phyloP scores from a whole-genome alignment of 2,329 filamentous ascomycete genomes.

The Incumbomyces delicatus region DNA sequence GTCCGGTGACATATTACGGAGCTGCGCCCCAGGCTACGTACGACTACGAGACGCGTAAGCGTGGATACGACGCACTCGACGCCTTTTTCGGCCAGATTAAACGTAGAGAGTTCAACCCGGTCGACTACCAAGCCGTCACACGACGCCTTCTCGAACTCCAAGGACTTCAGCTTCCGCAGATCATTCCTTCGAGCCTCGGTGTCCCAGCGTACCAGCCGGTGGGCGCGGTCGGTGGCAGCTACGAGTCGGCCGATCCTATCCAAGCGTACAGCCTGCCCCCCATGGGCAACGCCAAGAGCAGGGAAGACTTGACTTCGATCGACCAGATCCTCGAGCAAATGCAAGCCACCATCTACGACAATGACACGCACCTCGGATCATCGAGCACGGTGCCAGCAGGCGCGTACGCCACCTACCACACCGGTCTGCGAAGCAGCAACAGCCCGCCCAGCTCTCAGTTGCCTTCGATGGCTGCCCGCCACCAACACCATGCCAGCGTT shows the following conservation, averaged over 20 bases:
- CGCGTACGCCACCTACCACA: slow-evolving; percentile 49
- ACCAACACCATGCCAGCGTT: slow-evolving; percentile 23
- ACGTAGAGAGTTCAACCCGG: slow-evolving; percentile 78
- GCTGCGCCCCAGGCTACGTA: slow-evolving; percentile 58
- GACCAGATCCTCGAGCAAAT: slow-evolving; percentile 94
- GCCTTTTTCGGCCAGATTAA: slow-evolving; percentile 93
- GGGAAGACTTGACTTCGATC: slow-evolving; percentile 86
- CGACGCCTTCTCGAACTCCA: slow-evolving; percentile 78
- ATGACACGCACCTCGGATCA: slow-evolving; percentile 67
- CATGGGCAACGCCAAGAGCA: slow-evolving; percentile 79
- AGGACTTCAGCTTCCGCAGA: slow-evolving; percentile 52
- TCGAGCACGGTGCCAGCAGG: slow-evolving; percentile 68
- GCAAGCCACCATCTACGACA: slow-evolving; percentile 93
- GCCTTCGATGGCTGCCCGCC: slow-evolving; percentile 31
- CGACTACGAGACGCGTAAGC: slow-evolving; percentile 67
- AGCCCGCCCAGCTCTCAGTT: slow-evolving; percentile 41
- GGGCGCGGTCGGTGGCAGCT: slow-evolving; percentile 39
- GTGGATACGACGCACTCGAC: slow-evolving; percentile 77
- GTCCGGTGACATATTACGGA: slow-evolving; percentile 68
- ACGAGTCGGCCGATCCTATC: slow-evolving; percentile 49
- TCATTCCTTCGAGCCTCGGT: slow-evolving; percentile 39
- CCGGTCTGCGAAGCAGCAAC: slow-evolving; percentile 34
- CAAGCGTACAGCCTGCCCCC: slow-evolving; percentile 78
- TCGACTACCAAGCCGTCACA: slow-evolving; percentile 83
- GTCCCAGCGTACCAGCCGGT: slow-evolving; percentile 45